These are phyloP conservation scores for Jackrogersella multiformis DNA, from an alignment of 495 filamentous ascomycete species.

Conservation along the genomic window DNA sequence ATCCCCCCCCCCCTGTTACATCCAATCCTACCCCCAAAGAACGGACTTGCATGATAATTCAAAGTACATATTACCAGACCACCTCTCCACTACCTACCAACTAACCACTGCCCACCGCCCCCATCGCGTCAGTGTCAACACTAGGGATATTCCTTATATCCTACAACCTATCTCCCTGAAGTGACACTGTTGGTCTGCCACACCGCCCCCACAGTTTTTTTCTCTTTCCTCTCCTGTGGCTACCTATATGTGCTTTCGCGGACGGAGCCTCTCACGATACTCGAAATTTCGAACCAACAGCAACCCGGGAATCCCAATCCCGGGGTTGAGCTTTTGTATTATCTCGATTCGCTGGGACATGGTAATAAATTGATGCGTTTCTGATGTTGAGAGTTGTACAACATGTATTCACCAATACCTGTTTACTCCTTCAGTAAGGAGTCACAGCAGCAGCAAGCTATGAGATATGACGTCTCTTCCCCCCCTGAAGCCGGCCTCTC, in stretches of 20 bases:
- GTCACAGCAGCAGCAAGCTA: constrained; percentile 19
- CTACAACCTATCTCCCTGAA: constrained; percentile 42
- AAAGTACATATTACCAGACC: constrained; percentile 40
- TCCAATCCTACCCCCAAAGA: constrained; percentile 37
- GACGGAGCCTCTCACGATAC: constrained; percentile 37
- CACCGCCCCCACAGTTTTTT: constrained; percentile 40
- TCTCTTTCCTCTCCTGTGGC: constrained; percentile 16
- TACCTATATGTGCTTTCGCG: constrained; percentile 31
- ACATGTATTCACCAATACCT: constrained; percentile 42
- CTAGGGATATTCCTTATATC: constrained; percentile 43
- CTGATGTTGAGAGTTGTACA: constrained; percentile 8
- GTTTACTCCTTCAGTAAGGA: constrained; percentile 36
- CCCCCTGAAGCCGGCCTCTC: constrained; percentile 25
- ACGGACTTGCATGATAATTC: constrained; percentile 45
- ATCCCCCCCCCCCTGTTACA: constrained; percentile 38
- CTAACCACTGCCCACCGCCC: constrained; percentile 40
- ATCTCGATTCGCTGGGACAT: constrained; percentile 25
- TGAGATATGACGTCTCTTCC: constrained; percentile 15
- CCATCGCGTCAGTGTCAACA: constrained; percentile 45
- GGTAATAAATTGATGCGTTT: constrained; percentile 17
- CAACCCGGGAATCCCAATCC: constrained; percentile 26
- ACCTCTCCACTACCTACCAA: no score
- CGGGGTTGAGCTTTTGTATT: constrained; percentile 31
- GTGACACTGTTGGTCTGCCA: constrained; percentile 33
- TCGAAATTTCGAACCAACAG: constrained; percentile 26